Base-by-base conservation (phyloP, 169 alveolate species). In the Plasmodium coatneyi region DNA sequence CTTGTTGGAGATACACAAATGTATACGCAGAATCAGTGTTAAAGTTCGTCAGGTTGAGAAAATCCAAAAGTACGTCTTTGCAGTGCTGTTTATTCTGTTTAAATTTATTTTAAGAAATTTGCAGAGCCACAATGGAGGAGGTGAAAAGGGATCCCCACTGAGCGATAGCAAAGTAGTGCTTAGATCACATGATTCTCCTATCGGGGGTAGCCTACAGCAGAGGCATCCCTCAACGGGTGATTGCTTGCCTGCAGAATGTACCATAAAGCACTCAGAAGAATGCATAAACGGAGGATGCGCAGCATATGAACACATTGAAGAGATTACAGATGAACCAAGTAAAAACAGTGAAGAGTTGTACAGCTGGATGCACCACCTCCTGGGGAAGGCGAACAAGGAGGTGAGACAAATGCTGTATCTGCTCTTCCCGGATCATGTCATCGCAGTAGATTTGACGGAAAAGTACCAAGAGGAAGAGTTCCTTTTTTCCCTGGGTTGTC, bases 391-490 rank as follows among this genome's bases (percentile, higher is more conserved):
- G 71, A 25, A 39, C 30, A 7, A n/a, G 43, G 34, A 46, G 7
- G 46, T 80, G 22, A 54, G 5, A 32, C 28, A 80, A n/a, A 60
- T 56, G 10, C 3, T 81, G 82, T n/a, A 91, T n/a, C 1, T 81
- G 0, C 30, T 91, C 25, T 91, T 91, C 34, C 10, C 80, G 71
- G 92, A 91, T 19, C 32, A 91, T 56, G 30, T 49, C 39, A 7
- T 14, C 25, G 9, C 71, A 22, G 72, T 32, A 1, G 46, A 91
- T 46, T 71, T 91, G 76, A 52, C 49, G 4, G 36, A 46, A 3
- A 80, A 80, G 39, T 81, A 70, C 22, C 80, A 91, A 32, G 92
- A 80, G 16, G 90, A 87, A 22, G 71, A 76, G 41, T 87, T 87
- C 82, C 34, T 91, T 5, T 91, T 80, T 7, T 22, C 41, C 12